phyloP scores from a whole-genome alignment of 495 filamentous ascomycete genomes.

The Podospora appendiculata region DNA sequence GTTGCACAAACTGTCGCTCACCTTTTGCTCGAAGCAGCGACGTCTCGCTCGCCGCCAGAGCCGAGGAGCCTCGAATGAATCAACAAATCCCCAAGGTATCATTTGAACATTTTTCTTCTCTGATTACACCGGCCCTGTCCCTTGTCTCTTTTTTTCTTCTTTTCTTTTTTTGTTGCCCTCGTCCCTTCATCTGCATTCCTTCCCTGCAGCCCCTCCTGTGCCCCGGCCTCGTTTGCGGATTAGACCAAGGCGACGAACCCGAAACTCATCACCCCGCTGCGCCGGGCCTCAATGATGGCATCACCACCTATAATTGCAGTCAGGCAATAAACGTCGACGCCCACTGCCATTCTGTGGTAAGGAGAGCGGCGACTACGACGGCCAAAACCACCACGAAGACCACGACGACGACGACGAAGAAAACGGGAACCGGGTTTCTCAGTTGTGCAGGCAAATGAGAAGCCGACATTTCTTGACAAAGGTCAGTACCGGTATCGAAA shows the following conservation, averaged over 20 bases:
- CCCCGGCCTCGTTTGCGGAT: neutral
- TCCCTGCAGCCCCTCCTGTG: neutral
- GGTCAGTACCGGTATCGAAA: constrained; percentile 21
- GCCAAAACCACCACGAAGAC: neutral
- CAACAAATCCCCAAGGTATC: constrained; percentile 42
- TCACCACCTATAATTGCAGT: constrained; percentile 20
- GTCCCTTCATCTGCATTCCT: neutral
- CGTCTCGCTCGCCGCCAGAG: constrained; percentile 30
- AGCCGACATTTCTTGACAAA: constrained; percentile 4
- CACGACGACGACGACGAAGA: neutral
- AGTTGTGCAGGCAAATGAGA: neutral
- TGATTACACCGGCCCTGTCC: neutral
- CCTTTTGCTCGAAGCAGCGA: constrained; percentile 13
- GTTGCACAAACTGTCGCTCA: constrained; percentile 9
- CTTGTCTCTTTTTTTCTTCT: neutral
- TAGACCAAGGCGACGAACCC: constrained; percentile 2
- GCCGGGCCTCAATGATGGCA: constrained; percentile 15
- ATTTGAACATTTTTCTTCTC: neutral
- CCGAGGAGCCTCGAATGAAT: constrained; percentile 41
- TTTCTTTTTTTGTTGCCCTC: constrained; percentile 2
- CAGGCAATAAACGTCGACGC: constrained; percentile 14
- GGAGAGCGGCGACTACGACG: constrained; percentile 5
- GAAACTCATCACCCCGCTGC: constrained; percentile 7
- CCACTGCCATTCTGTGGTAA: neutral
- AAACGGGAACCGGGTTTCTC: neutral